Conservation (phyloP, 805 yeast genomes). For the Cyberlindnera mrakii region DNA sequence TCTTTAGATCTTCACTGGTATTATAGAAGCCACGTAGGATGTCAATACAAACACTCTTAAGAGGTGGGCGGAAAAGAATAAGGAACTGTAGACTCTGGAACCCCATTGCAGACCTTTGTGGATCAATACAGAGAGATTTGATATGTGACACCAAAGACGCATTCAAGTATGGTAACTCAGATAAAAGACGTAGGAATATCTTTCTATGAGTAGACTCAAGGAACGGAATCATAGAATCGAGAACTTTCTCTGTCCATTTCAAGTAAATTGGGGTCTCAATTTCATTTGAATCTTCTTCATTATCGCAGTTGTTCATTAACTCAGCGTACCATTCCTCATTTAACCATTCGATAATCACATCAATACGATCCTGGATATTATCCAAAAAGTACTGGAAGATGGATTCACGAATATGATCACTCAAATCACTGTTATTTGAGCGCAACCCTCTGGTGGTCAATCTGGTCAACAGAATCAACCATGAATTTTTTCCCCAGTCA, state of each 20-base stretch:
- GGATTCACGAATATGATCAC: constrained; percentile 61
- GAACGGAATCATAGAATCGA: constrained; percentile 80
- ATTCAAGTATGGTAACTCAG: constrained; percentile 80
- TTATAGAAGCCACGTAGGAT: constrained; percentile 43
- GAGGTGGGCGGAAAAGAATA: constrained; percentile 89
- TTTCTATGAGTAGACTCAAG: constrained; percentile 78
- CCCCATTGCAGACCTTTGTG: constrained; percentile 75
- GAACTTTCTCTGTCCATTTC: constrained; percentile 61
- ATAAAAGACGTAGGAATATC: constrained; percentile 71
- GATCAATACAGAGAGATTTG: constrained; percentile 76
- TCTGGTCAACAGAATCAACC: constrained; percentile 72
- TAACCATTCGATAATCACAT: constrained; percentile 82
- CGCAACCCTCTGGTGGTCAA: constrained; percentile 76
- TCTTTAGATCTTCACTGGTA: constrained; percentile 42
- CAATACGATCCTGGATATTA: constrained; percentile 67
- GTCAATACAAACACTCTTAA: constrained; percentile 42
- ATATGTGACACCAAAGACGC: constrained; percentile 56
- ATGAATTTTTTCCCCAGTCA: constrained; percentile 62
- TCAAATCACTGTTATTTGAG: constrained; percentile 35
- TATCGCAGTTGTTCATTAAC: constrained; percentile 24
- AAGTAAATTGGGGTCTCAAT: constrained; percentile 48
- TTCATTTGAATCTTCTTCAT: constrained; percentile 17
- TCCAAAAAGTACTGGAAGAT: constrained; percentile 67
- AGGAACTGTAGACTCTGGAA: constrained; percentile 76
- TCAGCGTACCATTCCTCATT: constrained; percentile 91